A percentile compares a stretch with the other conserved stretches of the same genome.
phyloP scores from a whole-genome alignment of 257 asterid genomes.

The Ehretia macrophylla region DNA sequence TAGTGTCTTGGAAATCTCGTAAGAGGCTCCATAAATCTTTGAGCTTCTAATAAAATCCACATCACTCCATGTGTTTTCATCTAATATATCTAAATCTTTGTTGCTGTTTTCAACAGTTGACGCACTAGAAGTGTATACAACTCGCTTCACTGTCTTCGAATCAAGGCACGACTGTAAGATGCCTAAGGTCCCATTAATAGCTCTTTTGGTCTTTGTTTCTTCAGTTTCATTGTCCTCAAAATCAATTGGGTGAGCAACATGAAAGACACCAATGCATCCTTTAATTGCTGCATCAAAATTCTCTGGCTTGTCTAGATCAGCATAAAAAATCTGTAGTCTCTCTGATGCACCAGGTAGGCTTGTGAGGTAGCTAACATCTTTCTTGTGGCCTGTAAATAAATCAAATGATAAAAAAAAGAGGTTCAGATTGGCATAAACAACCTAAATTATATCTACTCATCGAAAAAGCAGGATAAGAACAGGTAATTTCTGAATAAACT shows the following conservation, averaged over 20 bases:
- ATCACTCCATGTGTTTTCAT: constrained; percentile 27
- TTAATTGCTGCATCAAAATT: constrained; percentile 41
- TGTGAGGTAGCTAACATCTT: constrained; percentile 49
- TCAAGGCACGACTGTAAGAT: constrained; percentile 41
- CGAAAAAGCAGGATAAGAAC: background rate
- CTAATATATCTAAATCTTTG: constrained; percentile 11
- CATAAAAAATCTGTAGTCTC: constrained; percentile 46
- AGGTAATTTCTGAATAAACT: no score
- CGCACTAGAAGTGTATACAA: no score
- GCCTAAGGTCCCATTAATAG: constrained; percentile 28
- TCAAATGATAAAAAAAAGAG: background rate
- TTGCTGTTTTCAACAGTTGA: no score
- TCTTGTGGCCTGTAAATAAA: constrained; percentile 22
- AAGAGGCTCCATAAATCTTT: constrained; percentile 3
- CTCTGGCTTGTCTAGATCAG: constrained; percentile 51
- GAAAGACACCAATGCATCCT: constrained; percentile 71
- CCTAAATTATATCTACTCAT: background rate
- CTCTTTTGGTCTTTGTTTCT: constrained; percentile 26
- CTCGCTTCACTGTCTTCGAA: no score
- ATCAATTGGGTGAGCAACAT: constrained; percentile 67
- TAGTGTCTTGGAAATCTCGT: constrained; percentile 15
- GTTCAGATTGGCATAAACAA: background rate
- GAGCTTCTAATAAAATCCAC: constrained; percentile 11
- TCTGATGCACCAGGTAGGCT: constrained; percentile 48
- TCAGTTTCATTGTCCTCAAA: constrained; percentile 41